phyloP scores from a whole-genome alignment of 2,329 filamentous ascomycete species.

The Ophiostoma piceae region DNA sequence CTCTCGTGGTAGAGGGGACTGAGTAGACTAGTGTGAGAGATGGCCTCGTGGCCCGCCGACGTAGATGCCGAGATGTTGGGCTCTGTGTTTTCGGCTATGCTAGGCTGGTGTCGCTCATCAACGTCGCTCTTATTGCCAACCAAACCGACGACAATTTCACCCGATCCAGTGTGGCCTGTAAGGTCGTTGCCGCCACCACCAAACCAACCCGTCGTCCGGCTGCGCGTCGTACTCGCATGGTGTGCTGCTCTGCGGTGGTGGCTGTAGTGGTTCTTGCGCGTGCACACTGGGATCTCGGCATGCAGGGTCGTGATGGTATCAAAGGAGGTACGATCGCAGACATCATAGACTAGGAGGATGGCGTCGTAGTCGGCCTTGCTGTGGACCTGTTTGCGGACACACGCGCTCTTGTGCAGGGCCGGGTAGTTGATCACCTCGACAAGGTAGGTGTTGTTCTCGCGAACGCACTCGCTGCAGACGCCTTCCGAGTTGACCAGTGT shows the following conservation, averaged over 20 bases:
- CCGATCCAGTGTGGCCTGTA: constrained; percentile 7
- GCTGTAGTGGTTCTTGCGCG: constrained; percentile 16
- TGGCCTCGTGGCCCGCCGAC: background rate
- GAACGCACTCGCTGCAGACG: constrained; percentile 24
- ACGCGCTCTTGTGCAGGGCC: constrained; percentile 26
- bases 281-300: constrained; percentile 28
- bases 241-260: background rate
- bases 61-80: background rate
- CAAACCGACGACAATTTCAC: constrained; percentile 53
- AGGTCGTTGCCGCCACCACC: constrained; percentile 18
- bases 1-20: background rate
- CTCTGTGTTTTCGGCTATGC: background rate
- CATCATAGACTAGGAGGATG: constrained; percentile 33
- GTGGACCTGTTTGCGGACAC: constrained; percentile 27
- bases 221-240: constrained; percentile 18
- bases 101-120: background rate
- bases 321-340: constrained; percentile 29
- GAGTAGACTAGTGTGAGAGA: background rate
- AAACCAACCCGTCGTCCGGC: constrained; percentile 3
- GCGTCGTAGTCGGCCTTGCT: constrained; percentile 31
- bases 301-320: constrained; percentile 26
- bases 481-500: background rate
- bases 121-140: constrained; percentile 59
- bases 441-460: constrained; percentile 24
- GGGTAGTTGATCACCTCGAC: constrained; percentile 33